These are phyloP conservation scores for Talaromyces albobiverticillius DNA, from an alignment of 2,329 filamentous ascomycete genomes.

Conservation along the genomic window DNA sequence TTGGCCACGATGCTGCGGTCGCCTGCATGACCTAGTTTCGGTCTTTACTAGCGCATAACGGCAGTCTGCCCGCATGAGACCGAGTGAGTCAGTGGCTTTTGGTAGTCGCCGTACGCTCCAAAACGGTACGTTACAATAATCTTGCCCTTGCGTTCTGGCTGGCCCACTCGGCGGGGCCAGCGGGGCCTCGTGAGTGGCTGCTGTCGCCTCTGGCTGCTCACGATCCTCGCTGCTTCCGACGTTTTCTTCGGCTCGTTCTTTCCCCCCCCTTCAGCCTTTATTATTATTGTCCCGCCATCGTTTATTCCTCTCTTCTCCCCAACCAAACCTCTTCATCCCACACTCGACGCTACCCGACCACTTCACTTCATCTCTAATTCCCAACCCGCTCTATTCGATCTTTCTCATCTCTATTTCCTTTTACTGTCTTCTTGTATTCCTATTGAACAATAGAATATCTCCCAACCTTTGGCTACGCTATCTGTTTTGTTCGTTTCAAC, in stretches of 20 bases:
- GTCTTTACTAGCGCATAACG: conserved; percentile 12
- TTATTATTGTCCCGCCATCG: conserved; percentile 18
- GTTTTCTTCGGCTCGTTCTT: background rate
- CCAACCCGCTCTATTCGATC: conserved; percentile 2
- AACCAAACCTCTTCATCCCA: conserved; percentile 23
- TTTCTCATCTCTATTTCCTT: conserved; percentile 2
- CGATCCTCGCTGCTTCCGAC: background rate
- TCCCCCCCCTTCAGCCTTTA: conserved; percentile 16
- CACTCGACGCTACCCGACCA: conserved; percentile 19
- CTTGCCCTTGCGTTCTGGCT: conserved; percentile 1
- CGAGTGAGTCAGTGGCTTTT: no score
- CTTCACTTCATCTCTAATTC: background rate
- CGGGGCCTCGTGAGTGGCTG: conserved; percentile 2
- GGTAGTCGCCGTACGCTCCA: no score
- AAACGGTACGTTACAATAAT: background rate
- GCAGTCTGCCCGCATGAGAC: background rate
- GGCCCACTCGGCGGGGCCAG: background rate
- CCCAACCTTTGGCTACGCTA: no score
- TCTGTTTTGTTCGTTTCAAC: background rate
- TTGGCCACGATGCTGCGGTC: background rate
- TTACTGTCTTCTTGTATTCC: conserved; percentile 6
- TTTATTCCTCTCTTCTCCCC: conserved; percentile 19
- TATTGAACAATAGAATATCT: background rate
- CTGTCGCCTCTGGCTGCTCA: background rate
- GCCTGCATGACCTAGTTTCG: background rate